phyloP scores from a whole-genome alignment of 176 grass and related monocot genomes.

The Puccinellia tenuiflora region DNA sequence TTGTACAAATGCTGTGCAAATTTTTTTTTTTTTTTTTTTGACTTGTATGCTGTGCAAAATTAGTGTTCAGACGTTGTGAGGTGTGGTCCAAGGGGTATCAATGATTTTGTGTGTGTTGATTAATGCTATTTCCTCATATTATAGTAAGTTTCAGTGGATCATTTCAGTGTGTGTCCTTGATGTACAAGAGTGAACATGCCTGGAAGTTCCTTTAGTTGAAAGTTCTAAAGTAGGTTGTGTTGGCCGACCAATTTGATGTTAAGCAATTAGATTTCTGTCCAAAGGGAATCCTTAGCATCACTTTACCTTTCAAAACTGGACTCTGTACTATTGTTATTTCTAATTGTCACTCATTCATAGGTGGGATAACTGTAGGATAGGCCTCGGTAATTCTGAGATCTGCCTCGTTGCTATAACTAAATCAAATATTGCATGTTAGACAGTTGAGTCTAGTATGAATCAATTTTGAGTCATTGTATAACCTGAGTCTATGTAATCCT shows the following conservation, averaged over 20 bases:
- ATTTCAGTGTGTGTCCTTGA: neutral
- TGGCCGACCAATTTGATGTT: slow-evolving; percentile 9
- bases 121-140: neutral
- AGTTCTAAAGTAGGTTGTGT: neutral
- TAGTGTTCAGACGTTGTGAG: neutral
- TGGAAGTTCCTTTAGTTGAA: neutral
- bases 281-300: neutral
- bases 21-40: no score
- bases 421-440: neutral
- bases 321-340: neutral
- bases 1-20: neutral
- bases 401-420: neutral
- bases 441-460: neutral
- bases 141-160: neutral
- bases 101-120: neutral
- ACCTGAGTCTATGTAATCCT: neutral
- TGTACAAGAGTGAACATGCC: neutral
- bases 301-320: neutral
- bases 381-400: neutral
- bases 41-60: neutral
- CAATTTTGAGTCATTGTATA: neutral
- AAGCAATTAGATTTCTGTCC: neutral
- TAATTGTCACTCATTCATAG: neutral
- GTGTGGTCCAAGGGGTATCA: neutral
- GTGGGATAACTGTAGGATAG: neutral